Evolutionary conservation across 2,329 filamentous ascomycete genomes (phyloP), one percentile per base, ranked within the genome.

Genomic region (Trichoderma hamatum): DNA sequence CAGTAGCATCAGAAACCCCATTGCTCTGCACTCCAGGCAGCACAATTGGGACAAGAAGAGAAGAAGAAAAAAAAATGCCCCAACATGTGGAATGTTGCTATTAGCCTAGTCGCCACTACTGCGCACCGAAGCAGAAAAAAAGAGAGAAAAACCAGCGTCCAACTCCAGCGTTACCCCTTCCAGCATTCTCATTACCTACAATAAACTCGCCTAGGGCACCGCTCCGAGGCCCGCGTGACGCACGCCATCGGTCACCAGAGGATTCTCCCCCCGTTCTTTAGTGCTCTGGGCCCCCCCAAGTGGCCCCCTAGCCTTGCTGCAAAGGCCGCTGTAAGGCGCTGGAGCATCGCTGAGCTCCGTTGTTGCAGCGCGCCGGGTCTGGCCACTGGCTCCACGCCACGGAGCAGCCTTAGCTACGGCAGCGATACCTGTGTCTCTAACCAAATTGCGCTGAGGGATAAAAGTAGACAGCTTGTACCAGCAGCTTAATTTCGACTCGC

Each of bases 181-280:
- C 26, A 52, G 58, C 63, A 52, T 70, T 70, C 55, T 32, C 55
- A 70, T 70, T 70, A 70, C 65, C 65, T 70, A 70, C 69, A 70
- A 64, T 28, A 68, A 70, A 70, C 69, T 68, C 58, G 21, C 36
- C 10, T 54, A 46, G 24, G n/a, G 46, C 28, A 61, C 14, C 65
- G 64, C 43, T 39, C 55, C 49, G 28, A 21, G 34, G 46, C 55
- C 69, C 69, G 49, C 69, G 64, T 68, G 69, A 70, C 64, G 56
- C 64, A 68, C 68, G 64, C 68, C 63, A 68, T 67, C 64, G 62
- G 49, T 69, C 67, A 63, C 59, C 67, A 69, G 67, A 69, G 65
- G 36, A 36, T 49, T 49, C 24, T 14, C 4, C 19, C 59, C n/a
- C n/a, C n/a, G n/a, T n/a, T n/a, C n/a, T n/a, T n/a, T n/a, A n/a